These are phyloP conservation scores for Phytophthora nicotianae DNA, from an alignment of 352 stramenopile species.

Conservation along the genomic window DNA sequence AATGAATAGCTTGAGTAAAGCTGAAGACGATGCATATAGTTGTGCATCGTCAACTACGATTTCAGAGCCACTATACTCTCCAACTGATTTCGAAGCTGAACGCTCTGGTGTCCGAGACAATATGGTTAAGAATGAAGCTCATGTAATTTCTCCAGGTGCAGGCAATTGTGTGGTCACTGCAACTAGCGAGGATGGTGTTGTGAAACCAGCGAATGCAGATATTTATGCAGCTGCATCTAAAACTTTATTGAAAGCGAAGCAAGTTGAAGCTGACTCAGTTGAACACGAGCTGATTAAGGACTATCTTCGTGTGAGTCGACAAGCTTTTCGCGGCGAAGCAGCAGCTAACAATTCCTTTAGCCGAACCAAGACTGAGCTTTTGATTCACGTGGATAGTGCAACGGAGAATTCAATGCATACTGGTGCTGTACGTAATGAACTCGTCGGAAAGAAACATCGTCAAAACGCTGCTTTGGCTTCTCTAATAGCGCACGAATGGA, in stretches of 20 bases:
- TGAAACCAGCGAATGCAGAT: neutral
- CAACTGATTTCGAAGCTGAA: neutral
- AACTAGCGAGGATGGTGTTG: neutral
- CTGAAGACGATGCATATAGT: neutral
- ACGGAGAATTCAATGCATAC: neutral
- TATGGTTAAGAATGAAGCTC: neutral
- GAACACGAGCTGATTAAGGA: neutral
- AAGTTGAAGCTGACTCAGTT: neutral
- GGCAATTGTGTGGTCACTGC: neutral
- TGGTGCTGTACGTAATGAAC: neutral
- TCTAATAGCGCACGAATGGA: neutral
- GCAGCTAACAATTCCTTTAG: neutral
- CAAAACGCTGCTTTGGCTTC: neutral
- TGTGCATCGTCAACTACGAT: neutral
- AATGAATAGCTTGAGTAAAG: neutral
- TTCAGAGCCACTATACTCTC: neutral
- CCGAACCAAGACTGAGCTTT: neutral
- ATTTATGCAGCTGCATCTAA: neutral
- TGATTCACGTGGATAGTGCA: neutral
- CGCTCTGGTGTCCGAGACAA: neutral
- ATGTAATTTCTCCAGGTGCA: neutral
- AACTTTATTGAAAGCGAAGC: neutral
- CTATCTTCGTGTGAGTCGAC: neutral
- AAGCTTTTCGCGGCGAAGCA: neutral
- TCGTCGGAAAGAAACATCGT: neutral